Base-by-base conservation (phyloP, 768 basidiomycete species). In the Candolleomyces eurysporus region DNA sequence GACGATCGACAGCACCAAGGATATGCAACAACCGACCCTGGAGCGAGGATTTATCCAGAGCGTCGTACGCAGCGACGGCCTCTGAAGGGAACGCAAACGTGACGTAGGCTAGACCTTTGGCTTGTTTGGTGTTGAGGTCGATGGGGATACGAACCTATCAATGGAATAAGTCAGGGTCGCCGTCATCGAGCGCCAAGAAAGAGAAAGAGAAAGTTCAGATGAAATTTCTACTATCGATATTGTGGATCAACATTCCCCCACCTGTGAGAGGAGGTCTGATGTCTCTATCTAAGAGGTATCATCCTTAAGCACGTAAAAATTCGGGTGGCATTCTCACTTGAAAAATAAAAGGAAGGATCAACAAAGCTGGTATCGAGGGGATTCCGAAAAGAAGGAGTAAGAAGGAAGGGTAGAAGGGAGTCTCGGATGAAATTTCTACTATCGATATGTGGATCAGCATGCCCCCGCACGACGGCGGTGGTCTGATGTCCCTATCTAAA, bases 11-110 rank as follows among this genome's bases (percentile, higher is more conserved):
- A 0, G 93, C 94, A 0, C 91, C 91, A 0, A 99, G 79, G 57
- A 98, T 87, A 69, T 98, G 97, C 1, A 99, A 72, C 0, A 98
- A 72, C 31, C 97, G 87, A 3, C 97, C 97, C 75, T 96, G 94
- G 72, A 97, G 95, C 0, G 92, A 87, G 42, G 81, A 88, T 60
- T 86, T 87, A 70, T 98, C 96, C 39, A 98, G 80, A 0, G 79
- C 80, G 59, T 88, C 82, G 65, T 88, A 94, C 0, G 96, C 97
- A 0, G 80, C 75, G 0, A 94, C 67, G 5, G 84, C 83, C 58
- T 72, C 69, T 0, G 75, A 64, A 7, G 80, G 68, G 22, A 74
- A 70, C 10, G 71, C 65, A 59, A 80, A 85, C 4, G 79, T 80
- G 16, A 84, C 72, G 60, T 84, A 85, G 3, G 82, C 82, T 13